Evolutionary conservation across 1,284 basidiomycete genomes (phyloP).

Genomic region (Papiliotrema terrestris): DNA sequence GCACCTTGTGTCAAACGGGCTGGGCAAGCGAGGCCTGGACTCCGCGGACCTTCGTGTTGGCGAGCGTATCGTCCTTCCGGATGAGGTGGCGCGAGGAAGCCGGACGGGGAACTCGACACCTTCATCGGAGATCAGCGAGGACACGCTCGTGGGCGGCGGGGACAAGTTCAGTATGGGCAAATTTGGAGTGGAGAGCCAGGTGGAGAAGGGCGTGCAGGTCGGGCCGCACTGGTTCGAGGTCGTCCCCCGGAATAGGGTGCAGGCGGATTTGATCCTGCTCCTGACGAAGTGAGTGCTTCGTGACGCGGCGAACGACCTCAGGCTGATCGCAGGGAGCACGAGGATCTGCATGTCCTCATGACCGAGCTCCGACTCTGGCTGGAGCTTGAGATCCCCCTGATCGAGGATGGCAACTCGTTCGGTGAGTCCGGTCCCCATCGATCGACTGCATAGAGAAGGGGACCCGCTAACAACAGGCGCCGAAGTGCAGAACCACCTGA

Average conservation of each 20-base stretch:
- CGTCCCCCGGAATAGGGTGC: conserved; percentile 19
- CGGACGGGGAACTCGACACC: too few relatives aligned
- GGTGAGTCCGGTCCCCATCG: conserved; percentile 8
- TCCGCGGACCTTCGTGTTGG: not conserved
- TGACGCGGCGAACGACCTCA: not conserved
- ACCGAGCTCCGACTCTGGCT: conserved; percentile 33
- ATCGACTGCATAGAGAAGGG: not conserved
- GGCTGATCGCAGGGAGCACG: conserved; percentile 19
- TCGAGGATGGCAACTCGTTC: conserved; percentile 39
- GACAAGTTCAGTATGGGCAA: not conserved
- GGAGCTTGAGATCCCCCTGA: conserved; percentile 31
- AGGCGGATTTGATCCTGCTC: conserved; percentile 13
- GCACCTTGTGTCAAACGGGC: not conserved
- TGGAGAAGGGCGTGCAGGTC: conserved; percentile 9
- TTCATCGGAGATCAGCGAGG: too few relatives aligned
- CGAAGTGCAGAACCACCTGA: conserved; percentile 28
- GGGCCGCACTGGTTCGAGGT: conserved; percentile 35
- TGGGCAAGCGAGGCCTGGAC: too few relatives aligned
- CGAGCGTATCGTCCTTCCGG: not conserved
- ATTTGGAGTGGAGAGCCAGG: not conserved
- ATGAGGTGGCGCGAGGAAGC: not conserved
- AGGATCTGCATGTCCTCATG: conserved; percentile 19
- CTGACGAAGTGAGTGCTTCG: conserved; percentile 16
- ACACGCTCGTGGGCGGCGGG: too few relatives aligned
- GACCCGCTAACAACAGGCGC: conserved; percentile 18